Conservation (phyloP, 495 filamentous ascomycete species). For the Margaritispora aquatica region DNA sequence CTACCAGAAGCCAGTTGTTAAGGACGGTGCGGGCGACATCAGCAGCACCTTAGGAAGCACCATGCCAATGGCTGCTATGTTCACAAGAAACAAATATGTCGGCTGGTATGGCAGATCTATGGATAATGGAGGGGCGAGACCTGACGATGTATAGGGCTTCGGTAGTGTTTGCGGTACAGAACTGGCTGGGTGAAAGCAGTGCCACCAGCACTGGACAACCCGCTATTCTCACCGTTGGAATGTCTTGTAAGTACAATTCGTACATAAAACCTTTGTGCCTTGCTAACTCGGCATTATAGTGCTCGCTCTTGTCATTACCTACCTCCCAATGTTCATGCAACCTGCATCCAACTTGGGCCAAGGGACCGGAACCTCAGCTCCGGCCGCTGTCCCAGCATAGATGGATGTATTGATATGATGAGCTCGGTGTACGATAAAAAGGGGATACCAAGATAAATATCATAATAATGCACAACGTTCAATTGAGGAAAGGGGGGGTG, state of each 20-base stretch:
- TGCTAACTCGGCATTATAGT: conserved; percentile 42
- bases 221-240: conserved; percentile 77
- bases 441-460: too few relatives aligned
- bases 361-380: conserved; percentile 19
- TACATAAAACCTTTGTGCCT: background rate
- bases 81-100: conserved; percentile 83
- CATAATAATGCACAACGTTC: too few relatives aligned
- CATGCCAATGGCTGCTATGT: conserved; percentile 91
- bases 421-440: conserved; percentile 9
- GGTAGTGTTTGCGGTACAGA: conserved; percentile 76
- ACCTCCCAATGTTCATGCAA: conserved; percentile 80
- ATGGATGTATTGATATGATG: conserved; percentile 1
- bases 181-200: conserved; percentile 78
- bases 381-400: conserved; percentile 12
- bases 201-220: conserved; percentile 69
- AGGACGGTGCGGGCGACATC: too few relatives aligned
- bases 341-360: conserved; percentile 33
- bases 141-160: conserved; percentile 55
- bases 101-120: conserved; percentile 57
- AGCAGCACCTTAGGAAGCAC: conserved; percentile 74
- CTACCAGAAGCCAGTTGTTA: conserved; percentile 40
- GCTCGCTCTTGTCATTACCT: conserved; percentile 74
- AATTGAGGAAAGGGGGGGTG: too few relatives aligned
- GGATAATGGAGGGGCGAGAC: too few relatives aligned
- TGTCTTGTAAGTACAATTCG: conserved; percentile 66